Conservation (phyloP, 805 yeast species). For the Nakazawaea populi region DNA sequence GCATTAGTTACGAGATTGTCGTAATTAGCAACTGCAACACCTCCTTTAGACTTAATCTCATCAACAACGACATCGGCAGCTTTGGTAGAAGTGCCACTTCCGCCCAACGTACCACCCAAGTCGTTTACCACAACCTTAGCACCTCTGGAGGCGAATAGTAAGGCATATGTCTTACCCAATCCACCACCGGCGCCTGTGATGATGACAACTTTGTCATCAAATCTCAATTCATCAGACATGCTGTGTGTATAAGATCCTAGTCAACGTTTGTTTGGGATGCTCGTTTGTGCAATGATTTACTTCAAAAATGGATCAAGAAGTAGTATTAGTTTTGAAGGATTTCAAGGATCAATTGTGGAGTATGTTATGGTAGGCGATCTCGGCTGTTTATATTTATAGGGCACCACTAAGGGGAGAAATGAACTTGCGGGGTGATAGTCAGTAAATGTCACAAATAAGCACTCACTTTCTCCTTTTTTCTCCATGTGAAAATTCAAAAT, state of each 20-base stretch:
- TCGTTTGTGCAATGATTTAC: too few species aligned
- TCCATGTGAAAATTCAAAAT: slow-evolving; percentile 1
- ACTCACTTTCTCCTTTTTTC: not conserved
- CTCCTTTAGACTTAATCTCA: slow-evolving; percentile 72
- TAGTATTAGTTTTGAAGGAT: too few species aligned
- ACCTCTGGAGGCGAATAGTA: slow-evolving; percentile 83
- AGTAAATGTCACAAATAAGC: not conserved
- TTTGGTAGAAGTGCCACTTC: slow-evolving; percentile 59
- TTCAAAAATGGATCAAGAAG: too few species aligned
- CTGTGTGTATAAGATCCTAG: too few species aligned
- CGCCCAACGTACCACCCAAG: slow-evolving; percentile 77
- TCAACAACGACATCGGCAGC: slow-evolving; percentile 90
- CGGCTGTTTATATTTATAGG: too few species aligned
- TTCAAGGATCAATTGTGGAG: too few species aligned
- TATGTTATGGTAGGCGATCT: too few species aligned
- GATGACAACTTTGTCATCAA: slow-evolving; percentile 82
- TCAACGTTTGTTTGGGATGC: too few species aligned
- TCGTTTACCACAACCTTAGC: slow-evolving; percentile 96
- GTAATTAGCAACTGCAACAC: slow-evolving; percentile 88
- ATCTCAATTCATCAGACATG: slow-evolving; percentile 31
- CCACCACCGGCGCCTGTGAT: slow-evolving; percentile 99
- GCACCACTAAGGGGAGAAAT: too few species aligned
- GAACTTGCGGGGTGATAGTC: slow-evolving; percentile 2
- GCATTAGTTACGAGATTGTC: slow-evolving; percentile 84
- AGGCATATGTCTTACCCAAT: slow-evolving; percentile 81